Percentiles rank a stretch among this genome's conserved stretches.
These are phyloP conservation scores for Murraya paniculata DNA, from an alignment of 345 rosid genomes.

Conservation along the genomic window DNA sequence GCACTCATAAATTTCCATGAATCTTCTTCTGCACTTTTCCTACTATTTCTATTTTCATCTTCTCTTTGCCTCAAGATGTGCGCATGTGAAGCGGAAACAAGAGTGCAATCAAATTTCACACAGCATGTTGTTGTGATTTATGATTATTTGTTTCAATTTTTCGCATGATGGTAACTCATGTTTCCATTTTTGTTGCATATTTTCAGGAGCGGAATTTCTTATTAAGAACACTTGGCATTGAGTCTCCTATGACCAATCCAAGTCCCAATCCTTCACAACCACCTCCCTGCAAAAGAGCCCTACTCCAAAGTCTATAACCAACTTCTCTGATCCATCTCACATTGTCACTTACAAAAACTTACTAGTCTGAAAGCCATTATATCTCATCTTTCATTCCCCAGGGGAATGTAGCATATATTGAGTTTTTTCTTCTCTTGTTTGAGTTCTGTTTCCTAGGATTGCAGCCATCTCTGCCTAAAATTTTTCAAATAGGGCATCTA, in stretches of 20 bases:
- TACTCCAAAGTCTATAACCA: constrained; percentile 78
- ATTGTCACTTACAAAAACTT: constrained; percentile 23
- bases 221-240: constrained; percentile 88
- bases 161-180: constrained; percentile 22
- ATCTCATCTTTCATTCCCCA: constrained; percentile 22
- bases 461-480: constrained; percentile 81
- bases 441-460: constrained; percentile 37
- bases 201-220: constrained; percentile 92
- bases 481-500: constrained; percentile 65
- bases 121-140: not conserved
- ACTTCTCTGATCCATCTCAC: constrained; percentile 32
- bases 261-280: constrained; percentile 59
- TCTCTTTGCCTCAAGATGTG: not conserved
- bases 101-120: not conserved
- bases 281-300: constrained; percentile 96
- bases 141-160: constrained; percentile 9
- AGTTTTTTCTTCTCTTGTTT: constrained; percentile 24
- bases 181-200: constrained; percentile 7
- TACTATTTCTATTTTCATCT: not conserved
- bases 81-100: not conserved
- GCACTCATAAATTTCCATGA: not conserved
- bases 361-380: constrained; percentile 20
- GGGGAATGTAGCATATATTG: constrained; percentile 21
- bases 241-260: constrained; percentile 62
- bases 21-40: not conserved